Evolutionary conservation across 2,329 filamentous ascomycete genomes (phyloP), one percentile per base, ranked within the genome.

Genomic region (Arthrobotrys sinensis): DNA sequence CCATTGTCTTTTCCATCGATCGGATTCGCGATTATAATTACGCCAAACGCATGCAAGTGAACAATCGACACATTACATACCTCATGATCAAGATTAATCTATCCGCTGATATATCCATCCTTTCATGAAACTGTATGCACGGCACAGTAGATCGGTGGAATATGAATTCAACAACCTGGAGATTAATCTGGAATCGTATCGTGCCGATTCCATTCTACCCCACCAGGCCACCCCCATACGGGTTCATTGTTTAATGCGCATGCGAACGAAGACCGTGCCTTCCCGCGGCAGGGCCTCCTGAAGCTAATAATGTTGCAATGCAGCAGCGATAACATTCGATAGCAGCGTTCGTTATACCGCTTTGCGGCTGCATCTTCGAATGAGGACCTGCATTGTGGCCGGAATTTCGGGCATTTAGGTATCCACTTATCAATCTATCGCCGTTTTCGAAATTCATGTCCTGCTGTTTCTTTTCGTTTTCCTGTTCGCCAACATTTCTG

Each of bases 351-450:
- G 3, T n/a, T 43, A 36, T 14, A 43, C 34, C 11, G 55, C 36
- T 60, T 4, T 57, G 52, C 52, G 34, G 55, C 55, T 40, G 55
- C 55, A 60, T 60, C 19, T 28, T 28, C 55, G 24, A 60, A 60
- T 60, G 36, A 60, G 11, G 11, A 12, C 36, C 11, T 60, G 55
- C 36, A 43, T 24, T 32, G 36, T 43, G 55, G 55, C 21, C 36
- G 36, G 36, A 28, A 60, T 43, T 43, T 19, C 7, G 55, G 34
- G 11, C 34, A 43, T 43, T 28, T 28, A 43, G 55, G 36, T 60
- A 36, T 43, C 55, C 55, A 43, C 55, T 43, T 60, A 57, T 57
- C 36, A 34, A 60, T n/a, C 4, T 60, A 43, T 43, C 36, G 55
- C 55, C 55, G 55, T 28, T 60, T 60, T 43, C 14, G 34, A 60